Evolutionary conservation across 2,329 filamentous ascomycete genomes (phyloP).

Genomic region (Mollisia scopiformis): DNA sequence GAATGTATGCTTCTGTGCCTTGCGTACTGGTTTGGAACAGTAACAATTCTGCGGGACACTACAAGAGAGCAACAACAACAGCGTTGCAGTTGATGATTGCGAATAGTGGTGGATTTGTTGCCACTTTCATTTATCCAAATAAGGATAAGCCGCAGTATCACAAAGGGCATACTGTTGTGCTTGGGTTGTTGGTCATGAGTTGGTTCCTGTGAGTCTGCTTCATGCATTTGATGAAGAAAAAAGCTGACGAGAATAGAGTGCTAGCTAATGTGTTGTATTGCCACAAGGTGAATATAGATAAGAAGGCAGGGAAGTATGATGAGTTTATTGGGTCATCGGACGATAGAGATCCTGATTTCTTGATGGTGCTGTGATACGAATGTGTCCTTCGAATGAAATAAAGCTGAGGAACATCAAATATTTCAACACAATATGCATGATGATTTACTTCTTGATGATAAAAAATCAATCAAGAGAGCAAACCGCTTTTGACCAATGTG

Average conservation of each 20-base stretch:
- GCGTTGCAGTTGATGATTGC: constrained; percentile 68
- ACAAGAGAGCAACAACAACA: constrained; percentile 69
- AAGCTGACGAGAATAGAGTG: constrained; percentile 45
- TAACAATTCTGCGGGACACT: constrained; percentile 65
- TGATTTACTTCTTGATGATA: too few species aligned
- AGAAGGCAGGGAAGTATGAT: constrained; percentile 60
- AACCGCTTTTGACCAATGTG: too few species aligned
- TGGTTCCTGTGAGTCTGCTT: constrained; percentile 70
- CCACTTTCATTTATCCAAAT: constrained; percentile 64
- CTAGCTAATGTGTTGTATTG: constrained; percentile 64
- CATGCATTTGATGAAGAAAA: neutral
- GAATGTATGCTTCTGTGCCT: constrained; percentile 50
- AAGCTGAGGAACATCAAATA: neutral
- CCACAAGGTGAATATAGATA: constrained; percentile 65
- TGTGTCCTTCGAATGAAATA: neutral
- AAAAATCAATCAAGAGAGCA: too few species aligned
- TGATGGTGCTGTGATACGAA: constrained; percentile 54
- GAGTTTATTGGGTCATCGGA: constrained; percentile 60
- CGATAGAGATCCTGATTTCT: constrained; percentile 65
- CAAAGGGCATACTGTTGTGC: constrained; percentile 62
- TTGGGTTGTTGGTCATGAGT: constrained; percentile 61
- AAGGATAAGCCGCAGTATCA: constrained; percentile 59
- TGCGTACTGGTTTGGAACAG: constrained; percentile 58
- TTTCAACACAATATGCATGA: neutral
- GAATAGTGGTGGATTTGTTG: constrained; percentile 69